phyloP scores from a whole-genome alignment of 2,329 filamentous ascomycete genomes.

The Exophiala calicioides region DNA sequence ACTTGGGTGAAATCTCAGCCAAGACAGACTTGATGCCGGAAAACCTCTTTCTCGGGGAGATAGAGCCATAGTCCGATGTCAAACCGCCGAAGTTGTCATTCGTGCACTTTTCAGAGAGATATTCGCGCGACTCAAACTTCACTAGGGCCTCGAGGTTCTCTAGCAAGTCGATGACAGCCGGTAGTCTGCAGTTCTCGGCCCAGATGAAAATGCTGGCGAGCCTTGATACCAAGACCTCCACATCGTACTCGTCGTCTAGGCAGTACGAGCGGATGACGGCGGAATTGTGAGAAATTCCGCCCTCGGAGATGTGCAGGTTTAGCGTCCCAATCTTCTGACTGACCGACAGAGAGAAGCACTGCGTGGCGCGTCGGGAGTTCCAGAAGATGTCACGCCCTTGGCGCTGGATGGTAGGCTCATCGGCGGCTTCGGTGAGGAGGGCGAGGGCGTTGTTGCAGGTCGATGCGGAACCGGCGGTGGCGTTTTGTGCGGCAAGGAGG shows the following conservation, averaged over 20 bases:
- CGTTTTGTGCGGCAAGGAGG: constrained; percentile 15
- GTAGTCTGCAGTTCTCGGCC: constrained; percentile 21
- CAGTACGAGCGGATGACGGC: constrained; percentile 16
- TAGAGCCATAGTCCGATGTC: neutral
- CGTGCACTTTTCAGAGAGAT: constrained; percentile 5
- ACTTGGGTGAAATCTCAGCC: neutral
- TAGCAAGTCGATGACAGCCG: constrained; percentile 15
- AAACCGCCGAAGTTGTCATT: neutral
- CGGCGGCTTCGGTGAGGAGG: constrained; percentile 16
- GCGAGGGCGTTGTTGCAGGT: constrained; percentile 24
- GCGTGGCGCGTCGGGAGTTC: constrained; percentile 8
- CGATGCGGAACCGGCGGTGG: constrained; percentile 18
- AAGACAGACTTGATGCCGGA: neutral
- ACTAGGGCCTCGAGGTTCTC: constrained; percentile 17
- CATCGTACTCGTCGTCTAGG: constrained; percentile 18
- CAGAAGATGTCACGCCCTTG: constrained; percentile 14
- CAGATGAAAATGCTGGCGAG: constrained; percentile 22
- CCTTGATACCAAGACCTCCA: constrained; percentile 19
- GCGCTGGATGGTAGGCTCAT: constrained; percentile 7
- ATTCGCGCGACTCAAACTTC: constrained; percentile 7
- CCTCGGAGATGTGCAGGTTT: constrained; percentile 15
- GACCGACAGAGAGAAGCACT: constrained; percentile 22
- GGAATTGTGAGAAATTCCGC: constrained; percentile 5
- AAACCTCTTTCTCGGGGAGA: neutral
- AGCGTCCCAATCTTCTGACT: constrained; percentile 18